Percentiles rank a stretch among this genome's conserved stretches.
Evolutionary conservation across 164 flowering plant genomes (phyloP).

Genomic region (Sedum album): DNA sequence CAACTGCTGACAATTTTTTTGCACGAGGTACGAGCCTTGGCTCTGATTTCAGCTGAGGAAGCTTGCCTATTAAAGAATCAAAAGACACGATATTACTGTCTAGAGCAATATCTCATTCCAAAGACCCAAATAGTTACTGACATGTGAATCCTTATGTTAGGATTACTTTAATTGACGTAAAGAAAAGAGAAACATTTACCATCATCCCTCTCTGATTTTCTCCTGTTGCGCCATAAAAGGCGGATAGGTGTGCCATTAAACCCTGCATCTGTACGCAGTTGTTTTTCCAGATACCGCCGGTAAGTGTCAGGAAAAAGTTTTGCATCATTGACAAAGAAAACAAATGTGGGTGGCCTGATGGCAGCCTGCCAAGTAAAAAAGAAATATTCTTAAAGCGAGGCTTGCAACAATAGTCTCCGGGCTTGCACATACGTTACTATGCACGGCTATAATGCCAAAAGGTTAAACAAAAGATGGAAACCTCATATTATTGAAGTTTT

Average conservation of each 20-base stretch:
- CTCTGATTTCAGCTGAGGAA: background rate
- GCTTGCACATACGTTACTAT: background rate
- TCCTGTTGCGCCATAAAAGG: slow-evolving; percentile 95
- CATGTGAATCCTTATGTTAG: background rate
- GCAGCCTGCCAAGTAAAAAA: slow-evolving; percentile 72
- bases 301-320: slow-evolving; percentile 86
- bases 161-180: too few relatives aligned
- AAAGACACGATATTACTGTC: background rate
- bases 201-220: slow-evolving; percentile 53
- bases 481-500: background rate
- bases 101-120: background rate
- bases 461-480: background rate
- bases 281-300: slow-evolving; percentile 95
- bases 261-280: slow-evolving; percentile 81
- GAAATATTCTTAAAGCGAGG: background rate
- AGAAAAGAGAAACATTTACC: slow-evolving; percentile 1
- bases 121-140: background rate
- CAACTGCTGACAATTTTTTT: background rate
- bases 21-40: slow-evolving; percentile 1
- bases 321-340: slow-evolving; percentile 97
- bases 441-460: background rate
- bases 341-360: slow-evolving; percentile 93
- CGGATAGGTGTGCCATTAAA: slow-evolving; percentile 92
- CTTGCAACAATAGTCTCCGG: background rate
- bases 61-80: background rate